phyloP scores from a whole-genome alignment of 345 rosid species.

The Populus ilicifolia region DNA sequence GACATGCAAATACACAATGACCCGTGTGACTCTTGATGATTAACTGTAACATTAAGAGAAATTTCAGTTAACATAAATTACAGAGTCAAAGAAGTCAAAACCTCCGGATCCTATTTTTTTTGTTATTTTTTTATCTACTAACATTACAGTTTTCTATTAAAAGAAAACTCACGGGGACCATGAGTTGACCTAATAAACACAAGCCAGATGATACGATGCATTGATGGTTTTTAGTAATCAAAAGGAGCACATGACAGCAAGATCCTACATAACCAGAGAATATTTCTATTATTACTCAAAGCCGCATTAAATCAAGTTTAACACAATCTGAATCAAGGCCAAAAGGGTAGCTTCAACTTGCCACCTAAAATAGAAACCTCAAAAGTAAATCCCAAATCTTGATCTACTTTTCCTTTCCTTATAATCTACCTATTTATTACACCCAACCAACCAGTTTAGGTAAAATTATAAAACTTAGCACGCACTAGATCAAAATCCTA shows the following conservation, averaged over 20 bases:
- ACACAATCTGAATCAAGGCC: background rate
- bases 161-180: background rate
- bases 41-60: background rate
- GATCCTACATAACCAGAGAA: background rate
- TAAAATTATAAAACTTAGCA: background rate
- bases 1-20: background rate
- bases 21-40: background rate
- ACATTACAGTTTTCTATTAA: background rate
- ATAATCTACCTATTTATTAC: background rate
- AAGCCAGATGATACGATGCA: background rate
- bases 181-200: background rate
- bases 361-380: background rate
- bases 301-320: background rate
- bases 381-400: background rate
- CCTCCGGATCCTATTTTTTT: background rate
- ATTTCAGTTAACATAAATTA: background rate
- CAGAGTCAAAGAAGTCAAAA: background rate
- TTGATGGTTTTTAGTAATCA: background rate
- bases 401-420: background rate
- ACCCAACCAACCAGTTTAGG: background rate
- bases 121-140: background rate
- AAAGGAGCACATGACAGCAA: background rate
- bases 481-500: background rate
- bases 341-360: background rate
- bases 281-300: background rate